These are phyloP conservation scores for Nicotiana undulata DNA, from an alignment of 257 asterid species.

Conservation along the genomic window DNA sequence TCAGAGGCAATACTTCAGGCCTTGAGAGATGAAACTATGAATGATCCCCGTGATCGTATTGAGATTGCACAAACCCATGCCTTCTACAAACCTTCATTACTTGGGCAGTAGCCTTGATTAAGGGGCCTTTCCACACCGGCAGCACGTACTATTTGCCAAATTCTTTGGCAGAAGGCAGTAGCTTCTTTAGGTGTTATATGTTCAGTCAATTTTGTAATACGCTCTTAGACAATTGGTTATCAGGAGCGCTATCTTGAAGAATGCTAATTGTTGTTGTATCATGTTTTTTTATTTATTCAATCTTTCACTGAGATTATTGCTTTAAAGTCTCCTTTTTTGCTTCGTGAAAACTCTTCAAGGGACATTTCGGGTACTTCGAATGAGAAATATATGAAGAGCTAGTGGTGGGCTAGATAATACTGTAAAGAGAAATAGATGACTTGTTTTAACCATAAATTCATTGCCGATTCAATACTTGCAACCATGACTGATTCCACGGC, in stretches of 20 bases:
- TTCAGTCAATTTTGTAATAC: not conserved
- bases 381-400: too few species aligned
- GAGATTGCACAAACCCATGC: slow-evolving; percentile 83
- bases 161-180: not conserved
- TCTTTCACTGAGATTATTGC: not conserved
- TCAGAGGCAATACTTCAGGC: slow-evolving; percentile 64
- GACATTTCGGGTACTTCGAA: too few species aligned
- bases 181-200: not conserved
- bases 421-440: too few species aligned
- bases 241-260: not conserved
- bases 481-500: too few species aligned
- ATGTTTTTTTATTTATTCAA: not conserved
- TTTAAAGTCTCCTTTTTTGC: too few species aligned
- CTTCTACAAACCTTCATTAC: slow-evolving; percentile 80
- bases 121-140: slow-evolving; percentile 14
- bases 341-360: too few species aligned
- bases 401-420: too few species aligned
- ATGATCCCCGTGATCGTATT: slow-evolving; percentile 82
- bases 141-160: not conserved
- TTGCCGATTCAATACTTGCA: too few species aligned
- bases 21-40: slow-evolving; percentile 65
- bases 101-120: slow-evolving; percentile 28
- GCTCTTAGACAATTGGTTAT: not conserved
- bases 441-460: too few species aligned
- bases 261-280: not conserved